A percentile compares a stretch with the other conserved stretches of the same genome.
phyloP scores from a whole-genome alignment of 805 yeast species.

The Suhomyces faveliae region DNA sequence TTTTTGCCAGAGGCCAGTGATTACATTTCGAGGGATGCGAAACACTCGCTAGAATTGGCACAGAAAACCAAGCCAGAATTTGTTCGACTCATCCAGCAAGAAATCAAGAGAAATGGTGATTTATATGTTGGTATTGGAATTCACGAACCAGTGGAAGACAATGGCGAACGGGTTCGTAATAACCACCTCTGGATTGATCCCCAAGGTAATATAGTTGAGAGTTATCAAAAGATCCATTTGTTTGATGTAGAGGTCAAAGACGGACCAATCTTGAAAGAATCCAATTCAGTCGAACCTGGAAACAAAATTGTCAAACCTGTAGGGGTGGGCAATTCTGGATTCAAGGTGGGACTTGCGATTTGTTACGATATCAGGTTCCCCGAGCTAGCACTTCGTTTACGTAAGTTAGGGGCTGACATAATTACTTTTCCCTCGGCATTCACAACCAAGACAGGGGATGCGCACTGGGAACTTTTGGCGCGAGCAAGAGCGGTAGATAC shows the following conservation, averaged over 20 bases:
- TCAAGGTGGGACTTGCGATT: constrained; percentile 64
- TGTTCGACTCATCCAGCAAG: constrained; percentile 42
- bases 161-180: constrained; percentile 42
- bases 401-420: constrained; percentile 72
- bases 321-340: constrained; percentile 37
- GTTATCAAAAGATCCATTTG: constrained; percentile 83
- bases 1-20: constrained; percentile 95
- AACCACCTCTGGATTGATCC: constrained; percentile 68
- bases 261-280: constrained; percentile 80
- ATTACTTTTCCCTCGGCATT: constrained; percentile 89
- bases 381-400: constrained; percentile 64
- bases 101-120: constrained; percentile 41
- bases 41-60: constrained; percentile 63
- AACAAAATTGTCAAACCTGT: constrained; percentile 51
- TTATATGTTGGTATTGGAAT: constrained; percentile 81
- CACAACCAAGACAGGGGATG: constrained; percentile 85
- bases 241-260: constrained; percentile 83
- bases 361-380: constrained; percentile 91
- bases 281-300: constrained; percentile 83
- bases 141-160: constrained; percentile 65
- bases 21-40: constrained; percentile 70
- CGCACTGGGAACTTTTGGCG: constrained; percentile 85
- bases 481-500: constrained; percentile 85
- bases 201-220: constrained; percentile 60
- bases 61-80: constrained; percentile 37